A percentile compares a stretch with the other conserved stretches of the same genome.
Conservation (phyloP, 2,329 filamentous ascomycete genomes). For the Pseudogymnoascus sp. region DNA sequence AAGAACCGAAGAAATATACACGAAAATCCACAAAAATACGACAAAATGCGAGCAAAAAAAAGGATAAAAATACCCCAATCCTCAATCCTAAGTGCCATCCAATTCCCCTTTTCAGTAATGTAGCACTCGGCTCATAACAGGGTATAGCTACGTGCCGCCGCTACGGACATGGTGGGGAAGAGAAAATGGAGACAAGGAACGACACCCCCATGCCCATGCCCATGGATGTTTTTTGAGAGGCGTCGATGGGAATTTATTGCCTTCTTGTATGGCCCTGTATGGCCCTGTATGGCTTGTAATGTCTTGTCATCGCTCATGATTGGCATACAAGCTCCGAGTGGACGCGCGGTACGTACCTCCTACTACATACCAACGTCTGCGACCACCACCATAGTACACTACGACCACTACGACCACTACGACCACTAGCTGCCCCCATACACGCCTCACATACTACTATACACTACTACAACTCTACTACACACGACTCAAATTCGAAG, state of each 20-base stretch:
- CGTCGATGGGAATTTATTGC: no score
- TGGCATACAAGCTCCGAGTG: neutral
- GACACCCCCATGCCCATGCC: no score
- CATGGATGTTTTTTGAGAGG: no score
- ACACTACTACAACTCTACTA: neutral
- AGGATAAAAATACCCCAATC: neutral
- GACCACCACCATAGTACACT: neutral
- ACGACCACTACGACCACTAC: no score
- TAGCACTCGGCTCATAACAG: neutral
- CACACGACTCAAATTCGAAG: neutral
- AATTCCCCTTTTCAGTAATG: neutral
- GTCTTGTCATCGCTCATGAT: no score
- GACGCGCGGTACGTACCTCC: neutral
- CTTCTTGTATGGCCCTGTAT: no score
- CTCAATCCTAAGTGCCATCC: neutral
- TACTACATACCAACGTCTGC: neutral
- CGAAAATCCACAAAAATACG: neutral
- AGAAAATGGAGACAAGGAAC: neutral
- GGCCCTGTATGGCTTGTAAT: no score
- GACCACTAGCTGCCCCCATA: no score
- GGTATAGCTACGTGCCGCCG: neutral
- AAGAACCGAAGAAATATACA: neutral
- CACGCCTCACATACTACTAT: no score
- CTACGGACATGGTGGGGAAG: neutral
- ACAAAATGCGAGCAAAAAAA: neutral